Base-by-base conservation (phyloP, 176 grass and related monocot genomes). In the Tuctoria greenei region DNA sequence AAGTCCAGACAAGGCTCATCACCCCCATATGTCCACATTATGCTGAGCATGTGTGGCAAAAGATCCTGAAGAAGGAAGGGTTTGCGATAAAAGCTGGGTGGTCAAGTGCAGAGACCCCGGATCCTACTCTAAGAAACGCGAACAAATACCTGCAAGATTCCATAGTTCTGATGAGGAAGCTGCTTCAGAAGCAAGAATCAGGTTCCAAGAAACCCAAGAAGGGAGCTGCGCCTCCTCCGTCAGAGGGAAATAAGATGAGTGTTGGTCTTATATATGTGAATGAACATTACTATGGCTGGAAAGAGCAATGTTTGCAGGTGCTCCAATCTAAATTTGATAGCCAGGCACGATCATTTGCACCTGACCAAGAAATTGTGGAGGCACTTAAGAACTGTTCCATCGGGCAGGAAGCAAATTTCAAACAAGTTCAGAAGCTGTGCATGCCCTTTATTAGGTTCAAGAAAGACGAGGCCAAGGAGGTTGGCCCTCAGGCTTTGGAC, bases 111-210 rank as follows among this genome's bases (percentile, higher is more conserved):
- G 83, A 82, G 11, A 69, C 47, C 24, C 81, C 88, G 1, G 83
- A 91, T 80, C 80, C 82, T 61, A 91, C 83, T 76, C 64, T 89
- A 40, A 73, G 89, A 36, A 84, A 69, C 25, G 88, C 88, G 4
- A 95, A 95, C 78, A 95, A 95, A 57, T 95, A 95, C 60, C 51
- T 95, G n/a, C 88, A 91, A 50, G 88, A 95, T 52, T 84, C 88
- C 2, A 91, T 95, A 66, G 80, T 89, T 45, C 46, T 87, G 17
- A 84, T 91, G 83, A 87, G 92, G n/a, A 95, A 89, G 72, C 61
- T 91, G 40, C 81, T 89, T 56, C 92, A 89, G 63, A 95, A 95
- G 55, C 92, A 91, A 78, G 72, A 88, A 82, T 85, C 80, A 14
- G 85, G 86, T 66, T 72, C 86, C 20, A 95, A 95, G 59, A 95